Percentiles rank a stretch among this genome's conserved stretches.
Conservation (phyloP, 495 filamentous ascomycete genomes). For the Aspergillus nidulans region DNA sequence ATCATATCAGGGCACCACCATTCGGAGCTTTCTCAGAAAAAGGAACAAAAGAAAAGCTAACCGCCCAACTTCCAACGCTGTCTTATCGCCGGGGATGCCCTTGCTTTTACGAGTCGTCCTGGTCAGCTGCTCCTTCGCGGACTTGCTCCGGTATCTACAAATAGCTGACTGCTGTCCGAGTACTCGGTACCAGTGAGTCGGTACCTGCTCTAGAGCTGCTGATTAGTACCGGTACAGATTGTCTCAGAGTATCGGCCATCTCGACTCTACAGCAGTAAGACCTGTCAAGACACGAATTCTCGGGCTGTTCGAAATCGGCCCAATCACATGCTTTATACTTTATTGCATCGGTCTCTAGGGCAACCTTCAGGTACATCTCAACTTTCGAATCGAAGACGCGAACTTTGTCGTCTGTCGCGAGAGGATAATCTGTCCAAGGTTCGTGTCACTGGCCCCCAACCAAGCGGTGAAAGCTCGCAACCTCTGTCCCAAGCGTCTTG, state of each 20-base stretch:
- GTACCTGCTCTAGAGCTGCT: conserved; percentile 1
- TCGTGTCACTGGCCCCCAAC: background rate
- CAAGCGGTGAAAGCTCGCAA: background rate
- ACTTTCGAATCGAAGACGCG: background rate
- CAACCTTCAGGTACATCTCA: background rate
- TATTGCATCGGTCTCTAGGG: background rate
- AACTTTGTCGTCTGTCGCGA: too few species aligned
- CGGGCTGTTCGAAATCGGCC: background rate
- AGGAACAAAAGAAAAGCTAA: background rate
- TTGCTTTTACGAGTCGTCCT: background rate
- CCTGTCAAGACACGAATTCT: background rate
- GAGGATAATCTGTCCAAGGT: background rate
- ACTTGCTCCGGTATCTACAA: background rate
- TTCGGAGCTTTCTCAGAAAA: background rate
- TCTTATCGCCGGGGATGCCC: background rate
- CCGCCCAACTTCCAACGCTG: background rate
- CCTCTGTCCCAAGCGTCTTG: background rate
- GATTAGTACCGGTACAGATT: background rate
- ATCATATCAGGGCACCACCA: background rate
- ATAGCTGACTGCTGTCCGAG: background rate
- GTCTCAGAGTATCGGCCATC: background rate
- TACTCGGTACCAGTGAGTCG: background rate
- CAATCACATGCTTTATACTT: background rate
- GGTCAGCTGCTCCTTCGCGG: background rate
- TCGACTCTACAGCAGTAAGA: background rate